A percentile compares a stretch with the other conserved stretches of the same genome.
phyloP scores from a whole-genome alignment of 805 yeast species.

The Candida silvicultrix region DNA sequence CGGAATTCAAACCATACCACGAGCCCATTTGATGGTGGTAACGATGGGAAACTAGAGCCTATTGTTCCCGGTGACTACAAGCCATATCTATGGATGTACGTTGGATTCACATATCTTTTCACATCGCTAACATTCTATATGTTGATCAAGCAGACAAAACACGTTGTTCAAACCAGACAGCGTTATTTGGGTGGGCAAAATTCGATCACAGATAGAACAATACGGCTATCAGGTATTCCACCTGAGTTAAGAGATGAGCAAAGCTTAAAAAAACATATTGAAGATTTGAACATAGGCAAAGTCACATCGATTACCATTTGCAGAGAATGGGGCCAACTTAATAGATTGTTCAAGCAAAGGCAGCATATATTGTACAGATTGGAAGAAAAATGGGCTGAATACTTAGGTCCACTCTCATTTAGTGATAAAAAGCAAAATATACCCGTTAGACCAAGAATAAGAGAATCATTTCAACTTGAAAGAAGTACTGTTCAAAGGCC shows the following conservation, averaged over 20 bases:
- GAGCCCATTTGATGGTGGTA: slow-evolving; percentile 2
- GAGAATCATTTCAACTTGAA: slow-evolving; percentile 19
- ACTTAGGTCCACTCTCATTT: slow-evolving; percentile 38
- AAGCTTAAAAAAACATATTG: slow-evolving; percentile 69
- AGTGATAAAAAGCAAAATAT: slow-evolving; percentile 11
- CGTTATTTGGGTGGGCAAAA: slow-evolving; percentile 77
- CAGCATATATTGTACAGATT: slow-evolving; percentile 43
- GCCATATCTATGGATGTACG: slow-evolving; percentile 78
- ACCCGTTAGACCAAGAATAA: slow-evolving; percentile 17
- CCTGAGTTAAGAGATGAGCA: slow-evolving; percentile 66
- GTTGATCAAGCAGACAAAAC: slow-evolving; percentile 62
- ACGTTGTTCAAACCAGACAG: slow-evolving; percentile 76
- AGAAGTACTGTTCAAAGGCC: slow-evolving; percentile 11
- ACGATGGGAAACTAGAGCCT: slow-evolving; percentile 21
- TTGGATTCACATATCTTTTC: slow-evolving; percentile 79
- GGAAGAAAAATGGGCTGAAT: slow-evolving; percentile 70
- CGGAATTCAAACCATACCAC: not conserved
- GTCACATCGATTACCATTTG: slow-evolving; percentile 76
- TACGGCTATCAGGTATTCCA: slow-evolving; percentile 84
- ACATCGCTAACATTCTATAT: slow-evolving; percentile 58
- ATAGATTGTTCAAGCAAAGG: slow-evolving; percentile 57
- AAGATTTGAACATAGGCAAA: slow-evolving; percentile 70
- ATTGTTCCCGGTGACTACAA: slow-evolving; percentile 35
- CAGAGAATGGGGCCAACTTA: slow-evolving; percentile 78
- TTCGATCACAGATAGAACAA: slow-evolving; percentile 87